Base-by-base conservation (phyloP, 2,329 filamentous ascomycete genomes). In the Penicillium sclerotigenum region DNA sequence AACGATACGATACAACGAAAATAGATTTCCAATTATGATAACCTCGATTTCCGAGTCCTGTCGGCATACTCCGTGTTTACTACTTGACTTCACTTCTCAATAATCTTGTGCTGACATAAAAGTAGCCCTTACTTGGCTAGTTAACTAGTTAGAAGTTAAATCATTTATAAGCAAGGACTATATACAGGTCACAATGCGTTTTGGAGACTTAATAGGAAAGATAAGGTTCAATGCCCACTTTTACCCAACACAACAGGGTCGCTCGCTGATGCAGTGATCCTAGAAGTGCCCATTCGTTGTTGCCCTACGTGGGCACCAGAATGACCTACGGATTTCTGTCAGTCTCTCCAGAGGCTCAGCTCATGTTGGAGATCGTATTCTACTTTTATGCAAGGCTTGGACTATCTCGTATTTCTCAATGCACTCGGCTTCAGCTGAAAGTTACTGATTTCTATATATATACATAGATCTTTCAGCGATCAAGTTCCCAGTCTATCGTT, bases 321-420 rank as follows among this genome's bases (percentile, higher is more conserved):
- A 31, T n/a, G 13, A 14, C 29, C 31, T 14, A 18, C 37, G 13
- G n/a, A 11, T 16, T 43, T 20, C 20, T 38, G 18, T 24, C 31
- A 14, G 26, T 16, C 9, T 38, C 50, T 56, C 54, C 49, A 56
- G 42, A 56, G 49, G 42, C 48, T 47, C 42, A 48, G 29, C 42
- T 31, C 42, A 47, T 31, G 29, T 42, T 14, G 18, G 31, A 43
- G 31, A 43, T 53, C 42, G 37, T 29, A 56, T 47, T 29, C n/a
- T 47, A 29, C 34, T 43, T 34, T 33, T 47, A 8, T 42, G 41
- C 48, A 53, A 56, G 49, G 49, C 8, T 28, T 33, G 16, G 7
- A 18, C 18, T 37, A 37, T 56, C 54, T 53, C 54, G 54, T 53
- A 56, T 56, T 56, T 36, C 36, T 42, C 29, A 28, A 53, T 53